These are phyloP conservation scores for Boletus vinaceobasis DNA, from an alignment of 768 basidiomycete genomes.

Conservation along the genomic window DNA sequence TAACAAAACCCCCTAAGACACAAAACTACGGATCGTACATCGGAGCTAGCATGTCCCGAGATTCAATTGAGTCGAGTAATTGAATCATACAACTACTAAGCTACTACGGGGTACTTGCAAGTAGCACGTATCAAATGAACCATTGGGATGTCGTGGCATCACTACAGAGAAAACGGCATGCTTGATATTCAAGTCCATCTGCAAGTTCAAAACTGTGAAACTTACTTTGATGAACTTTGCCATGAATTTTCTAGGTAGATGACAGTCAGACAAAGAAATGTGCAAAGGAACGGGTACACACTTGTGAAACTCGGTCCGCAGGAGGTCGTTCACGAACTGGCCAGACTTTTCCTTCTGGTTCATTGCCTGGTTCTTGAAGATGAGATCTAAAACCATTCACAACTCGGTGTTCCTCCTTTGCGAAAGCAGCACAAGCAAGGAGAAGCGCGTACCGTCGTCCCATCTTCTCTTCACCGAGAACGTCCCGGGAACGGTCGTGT, in stretches of 20 bases:
- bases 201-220: neutral
- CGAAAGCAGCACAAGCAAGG: neutral
- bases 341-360: constrained; percentile 58
- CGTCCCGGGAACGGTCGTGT: constrained; percentile 72
- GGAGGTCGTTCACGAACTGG: constrained; percentile 92
- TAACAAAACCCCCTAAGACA: neutral
- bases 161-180: neutral
- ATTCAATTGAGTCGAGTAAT: too few species aligned
- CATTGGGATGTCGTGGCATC: neutral
- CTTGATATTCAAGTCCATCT: neutral
- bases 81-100: neutral
- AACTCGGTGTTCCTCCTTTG: neutral
- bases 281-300: constrained; percentile 38
- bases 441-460: constrained; percentile 75
- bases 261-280: constrained; percentile 9
- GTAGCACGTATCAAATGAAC: neutral
- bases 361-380: constrained; percentile 98
- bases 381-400: constrained; percentile 58
- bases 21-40: too few species aligned
- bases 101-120: neutral
- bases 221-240: constrained; percentile 82
- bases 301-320: constrained; percentile 94
- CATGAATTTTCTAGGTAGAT: constrained; percentile 76
- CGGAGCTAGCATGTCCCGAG: too few species aligned
- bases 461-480: constrained; percentile 92